A percentile compares a stretch with the other conserved stretches of the same genome.
These are phyloP conservation scores for Clavariopsis aquatica DNA, from an alignment of 495 filamentous ascomycete genomes.

Conservation along the genomic window DNA sequence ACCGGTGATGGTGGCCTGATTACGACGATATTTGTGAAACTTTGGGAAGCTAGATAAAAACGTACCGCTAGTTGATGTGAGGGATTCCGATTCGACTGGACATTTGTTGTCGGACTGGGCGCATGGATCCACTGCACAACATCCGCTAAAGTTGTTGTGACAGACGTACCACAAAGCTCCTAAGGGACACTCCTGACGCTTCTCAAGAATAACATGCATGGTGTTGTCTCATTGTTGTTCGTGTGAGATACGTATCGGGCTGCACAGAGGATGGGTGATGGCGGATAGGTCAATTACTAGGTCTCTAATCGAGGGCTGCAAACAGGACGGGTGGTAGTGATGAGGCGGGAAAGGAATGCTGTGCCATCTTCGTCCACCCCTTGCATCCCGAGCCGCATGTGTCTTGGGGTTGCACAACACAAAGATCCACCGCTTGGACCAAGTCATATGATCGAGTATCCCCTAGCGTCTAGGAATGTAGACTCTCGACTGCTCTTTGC, in stretches of 20 bases:
- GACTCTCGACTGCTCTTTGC: too few relatives aligned
- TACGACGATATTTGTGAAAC: not conserved
- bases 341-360: conserved; percentile 10
- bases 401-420: not conserved
- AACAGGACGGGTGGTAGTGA: not conserved
- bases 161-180: conserved; percentile 10
- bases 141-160: conserved; percentile 3
- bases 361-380: not conserved
- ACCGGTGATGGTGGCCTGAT: not conserved
- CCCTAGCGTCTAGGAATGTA: too few relatives aligned
- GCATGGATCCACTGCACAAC: conserved; percentile 23
- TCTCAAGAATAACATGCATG: conserved; percentile 8
- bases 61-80: conserved; percentile 20
- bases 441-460: too few relatives aligned
- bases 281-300: not conserved
- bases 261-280: not conserved
- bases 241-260: not conserved
- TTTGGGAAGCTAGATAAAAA: conserved; percentile 3
- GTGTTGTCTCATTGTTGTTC: not conserved
- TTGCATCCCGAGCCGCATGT: conserved; percentile 8
- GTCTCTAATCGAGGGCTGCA: not conserved
- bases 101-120: conserved; percentile 2
- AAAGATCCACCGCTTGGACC: not conserved
- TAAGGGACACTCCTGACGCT: conserved; percentile 6
- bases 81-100: not conserved